Evolutionary conservation across 495 filamentous ascomycete species (phyloP).

Genomic region (Penicillium samsonianum): DNA sequence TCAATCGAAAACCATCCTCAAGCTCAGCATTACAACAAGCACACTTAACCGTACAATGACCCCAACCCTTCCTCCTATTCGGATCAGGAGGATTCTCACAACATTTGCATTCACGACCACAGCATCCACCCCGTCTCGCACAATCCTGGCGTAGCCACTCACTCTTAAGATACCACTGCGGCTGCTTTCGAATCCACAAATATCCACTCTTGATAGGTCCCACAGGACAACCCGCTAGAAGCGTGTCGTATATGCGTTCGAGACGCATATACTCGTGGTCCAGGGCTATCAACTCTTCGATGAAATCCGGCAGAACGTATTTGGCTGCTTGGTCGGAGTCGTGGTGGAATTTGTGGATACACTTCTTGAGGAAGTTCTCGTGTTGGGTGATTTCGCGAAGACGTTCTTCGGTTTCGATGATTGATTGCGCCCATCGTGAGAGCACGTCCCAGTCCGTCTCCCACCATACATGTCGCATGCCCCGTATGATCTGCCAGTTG

Average conservation of each 20-base stretch:
- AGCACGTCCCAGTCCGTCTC: not conserved
- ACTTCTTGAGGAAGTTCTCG: conserved; percentile 4
- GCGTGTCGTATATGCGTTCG: not conserved
- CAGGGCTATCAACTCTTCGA: conserved; percentile 9
- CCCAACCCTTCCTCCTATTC: conserved; percentile 8
- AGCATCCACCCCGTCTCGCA: conserved; percentile 10
- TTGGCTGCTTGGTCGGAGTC: not conserved
- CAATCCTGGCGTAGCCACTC: conserved; percentile 10
- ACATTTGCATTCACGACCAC: conserved; percentile 9
- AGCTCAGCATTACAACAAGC: conserved; percentile 6
- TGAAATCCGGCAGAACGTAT: not conserved
- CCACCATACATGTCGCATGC: conserved; percentile 6
- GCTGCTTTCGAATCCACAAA: conserved; percentile 6
- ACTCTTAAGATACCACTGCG: conserved; percentile 10
- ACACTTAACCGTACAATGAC: conserved; percentile 15
- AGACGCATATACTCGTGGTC: conserved; percentile 1
- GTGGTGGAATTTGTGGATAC: not conserved
- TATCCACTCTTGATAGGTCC: conserved; percentile 9
- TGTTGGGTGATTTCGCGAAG: conserved; percentile 8
- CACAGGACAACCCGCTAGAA: not conserved
- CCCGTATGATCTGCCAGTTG: conserved; percentile 1
- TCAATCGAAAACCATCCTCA: not conserved
- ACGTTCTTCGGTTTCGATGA: conserved; percentile 6
- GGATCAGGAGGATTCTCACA: conserved; percentile 6
- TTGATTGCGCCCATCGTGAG: conserved; percentile 6